Percentiles rank a stretch among this genome's conserved stretches.
These are phyloP conservation scores for Jackrogersella multiformis DNA, from an alignment of 495 filamentous ascomycete species.

Conservation along the genomic window DNA sequence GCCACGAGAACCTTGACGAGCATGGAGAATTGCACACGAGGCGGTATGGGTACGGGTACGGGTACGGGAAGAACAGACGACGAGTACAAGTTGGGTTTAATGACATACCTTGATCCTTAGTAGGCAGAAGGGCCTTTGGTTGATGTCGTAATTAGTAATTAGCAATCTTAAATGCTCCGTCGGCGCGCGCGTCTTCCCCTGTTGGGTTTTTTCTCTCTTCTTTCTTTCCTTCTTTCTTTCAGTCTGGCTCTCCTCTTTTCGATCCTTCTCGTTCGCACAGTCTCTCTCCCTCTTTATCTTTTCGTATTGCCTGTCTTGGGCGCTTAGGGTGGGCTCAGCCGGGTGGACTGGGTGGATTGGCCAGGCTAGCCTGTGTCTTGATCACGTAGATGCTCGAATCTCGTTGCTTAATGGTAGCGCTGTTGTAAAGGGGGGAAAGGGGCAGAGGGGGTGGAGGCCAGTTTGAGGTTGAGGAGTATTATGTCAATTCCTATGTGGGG, in stretches of 20 bases:
- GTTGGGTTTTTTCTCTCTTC: conserved; percentile 6
- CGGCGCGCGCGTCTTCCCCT: conserved; percentile 21
- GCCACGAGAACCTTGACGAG: conserved; percentile 23
- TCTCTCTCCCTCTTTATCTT: conserved; percentile 6
- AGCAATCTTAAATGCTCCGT: conserved; percentile 36
- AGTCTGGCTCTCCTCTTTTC: neutral
- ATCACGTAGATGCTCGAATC: conserved; percentile 32
- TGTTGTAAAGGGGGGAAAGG: conserved; percentile 25
- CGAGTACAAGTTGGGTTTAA: conserved; percentile 16
- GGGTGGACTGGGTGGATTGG: too few species aligned
- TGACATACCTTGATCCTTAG: conserved; percentile 35
- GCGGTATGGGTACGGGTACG: neutral
- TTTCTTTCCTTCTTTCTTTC: neutral
- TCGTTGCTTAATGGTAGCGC: conserved; percentile 8
- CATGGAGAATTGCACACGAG: conserved; percentile 8
- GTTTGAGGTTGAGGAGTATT: conserved; percentile 28
- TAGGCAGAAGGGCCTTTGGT: conserved; percentile 7
- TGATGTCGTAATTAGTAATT: conserved; percentile 32
- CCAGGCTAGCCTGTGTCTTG: too few species aligned
- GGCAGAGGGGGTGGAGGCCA: conserved; percentile 40
- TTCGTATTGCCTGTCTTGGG: neutral
- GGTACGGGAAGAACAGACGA: conserved; percentile 13
- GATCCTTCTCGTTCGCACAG: neutral
- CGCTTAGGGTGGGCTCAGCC: too few species aligned
- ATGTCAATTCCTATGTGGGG: conserved; percentile 12